These are phyloP conservation scores for Phytopythium sindhum DNA, from an alignment of 352 stramenopile species.

Conservation along the genomic window DNA sequence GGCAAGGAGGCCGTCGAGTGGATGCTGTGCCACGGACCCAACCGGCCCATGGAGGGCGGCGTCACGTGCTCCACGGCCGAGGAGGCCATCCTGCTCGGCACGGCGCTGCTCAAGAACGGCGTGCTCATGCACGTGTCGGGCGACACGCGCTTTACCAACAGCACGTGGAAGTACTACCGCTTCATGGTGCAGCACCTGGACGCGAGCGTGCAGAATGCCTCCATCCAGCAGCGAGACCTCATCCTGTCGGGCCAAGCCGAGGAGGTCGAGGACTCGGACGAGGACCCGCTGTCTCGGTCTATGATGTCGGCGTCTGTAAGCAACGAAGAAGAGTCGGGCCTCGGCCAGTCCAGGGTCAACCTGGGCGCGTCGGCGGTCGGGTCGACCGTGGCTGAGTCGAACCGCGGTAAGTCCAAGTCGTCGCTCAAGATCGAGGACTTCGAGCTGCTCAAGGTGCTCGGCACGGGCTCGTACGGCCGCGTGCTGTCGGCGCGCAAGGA, in stretches of 20 bases:
- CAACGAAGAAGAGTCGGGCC: conserved; percentile 54
- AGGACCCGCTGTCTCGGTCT: conserved; percentile 53
- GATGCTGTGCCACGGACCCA: conserved; percentile 84
- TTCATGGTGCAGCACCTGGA: conserved; percentile 84
- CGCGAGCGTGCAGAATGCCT: conserved; percentile 36
- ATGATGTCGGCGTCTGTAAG: conserved; percentile 51
- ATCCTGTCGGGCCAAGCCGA: conserved; percentile 73
- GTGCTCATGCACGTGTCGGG: conserved; percentile 75
- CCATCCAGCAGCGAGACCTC: conserved; percentile 49
- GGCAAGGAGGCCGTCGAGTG: conserved; percentile 79
- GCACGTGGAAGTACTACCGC: conserved; percentile 86
- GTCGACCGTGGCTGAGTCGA: conserved; percentile 18
- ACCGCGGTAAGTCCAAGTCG: conserved; percentile 70
- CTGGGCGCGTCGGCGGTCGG: conserved; percentile 24
- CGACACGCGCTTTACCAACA: conserved; percentile 71
- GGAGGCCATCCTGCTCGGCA: conserved; percentile 76
- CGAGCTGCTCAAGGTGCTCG: conserved; percentile 82
- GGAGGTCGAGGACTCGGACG: conserved; percentile 69
- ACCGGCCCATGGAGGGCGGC: conserved; percentile 80
- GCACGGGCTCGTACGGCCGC: conserved; percentile 80
- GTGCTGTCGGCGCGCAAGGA: conserved; percentile 76
- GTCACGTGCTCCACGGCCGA: conserved; percentile 83
- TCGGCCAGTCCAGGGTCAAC: conserved; percentile 27
- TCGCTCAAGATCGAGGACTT: conserved; percentile 86
- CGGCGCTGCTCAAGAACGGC: conserved; percentile 58